Evolutionary conservation across 768 basidiomycete genomes (phyloP).

Genomic region (Rhodosporidiobolus sp.): DNA sequence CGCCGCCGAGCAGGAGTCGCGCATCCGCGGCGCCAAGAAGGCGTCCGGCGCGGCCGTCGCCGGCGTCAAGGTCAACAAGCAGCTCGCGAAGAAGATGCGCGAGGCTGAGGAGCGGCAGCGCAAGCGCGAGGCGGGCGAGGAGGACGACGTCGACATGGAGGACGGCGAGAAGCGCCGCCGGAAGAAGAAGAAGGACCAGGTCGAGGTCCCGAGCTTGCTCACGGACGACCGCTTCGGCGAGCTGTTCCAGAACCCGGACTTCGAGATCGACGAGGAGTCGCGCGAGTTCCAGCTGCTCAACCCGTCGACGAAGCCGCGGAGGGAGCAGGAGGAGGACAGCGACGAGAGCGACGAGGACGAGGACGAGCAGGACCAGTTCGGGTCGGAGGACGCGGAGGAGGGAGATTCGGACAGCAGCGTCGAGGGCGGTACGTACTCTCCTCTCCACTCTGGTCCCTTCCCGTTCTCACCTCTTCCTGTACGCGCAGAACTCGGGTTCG

Average conservation of each 20-base stretch:
- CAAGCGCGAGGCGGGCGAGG: conserved; percentile 35
- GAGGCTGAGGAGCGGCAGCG: conserved; percentile 46
- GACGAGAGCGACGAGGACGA: conserved; percentile 50
- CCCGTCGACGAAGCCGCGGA: conserved; percentile 60
- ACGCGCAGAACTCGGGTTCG: conserved; percentile 43
- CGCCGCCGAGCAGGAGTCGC: conserved; percentile 86
- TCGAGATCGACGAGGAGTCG: conserved; percentile 80
- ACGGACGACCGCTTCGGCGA: conserved; percentile 83
- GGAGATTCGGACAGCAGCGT: conserved; percentile 51
- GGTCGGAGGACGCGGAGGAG: conserved; percentile 39
- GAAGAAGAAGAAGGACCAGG: conserved; percentile 48
- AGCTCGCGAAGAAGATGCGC: conserved; percentile 77
- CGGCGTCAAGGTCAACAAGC: conserved; percentile 71
- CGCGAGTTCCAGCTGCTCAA: conserved; percentile 90
- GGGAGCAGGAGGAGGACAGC: conserved; percentile 81
- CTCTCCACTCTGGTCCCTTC: conserved; percentile 46
- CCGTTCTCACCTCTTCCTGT: not conserved
- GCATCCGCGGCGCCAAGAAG: conserved; percentile 76
- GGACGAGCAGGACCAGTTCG: conserved; percentile 54
- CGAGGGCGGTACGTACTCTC: conserved; percentile 51
- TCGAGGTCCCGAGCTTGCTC: conserved; percentile 57
- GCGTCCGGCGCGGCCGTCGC: conserved; percentile 30
- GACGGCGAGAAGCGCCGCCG: conserved; percentile 55
- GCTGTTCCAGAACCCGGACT: conserved; percentile 87
- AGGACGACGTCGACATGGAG: conserved; percentile 51